These are phyloP conservation scores for Stagonosporopsis cucurbitacearum DNA, from an alignment of 2,329 filamentous ascomycete species.

Conservation along the genomic window DNA sequence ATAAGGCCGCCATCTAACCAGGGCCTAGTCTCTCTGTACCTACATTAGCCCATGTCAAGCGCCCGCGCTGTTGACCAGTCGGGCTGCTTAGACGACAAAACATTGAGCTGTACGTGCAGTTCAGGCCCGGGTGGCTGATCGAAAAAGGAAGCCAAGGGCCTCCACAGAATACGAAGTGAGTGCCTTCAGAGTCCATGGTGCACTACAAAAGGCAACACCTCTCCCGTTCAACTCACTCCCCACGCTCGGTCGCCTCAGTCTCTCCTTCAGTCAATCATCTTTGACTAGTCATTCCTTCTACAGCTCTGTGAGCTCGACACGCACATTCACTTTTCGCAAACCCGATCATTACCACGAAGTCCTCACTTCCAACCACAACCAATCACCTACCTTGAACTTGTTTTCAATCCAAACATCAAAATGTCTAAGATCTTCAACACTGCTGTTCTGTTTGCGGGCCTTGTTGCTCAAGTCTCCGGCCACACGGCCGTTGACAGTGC, in stretches of 20 bases:
- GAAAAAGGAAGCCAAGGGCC: slow-evolving; percentile 5
- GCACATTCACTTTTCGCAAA: slow-evolving; percentile 25
- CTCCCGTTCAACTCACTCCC: neutral
- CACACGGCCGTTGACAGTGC: slow-evolving; percentile 40
- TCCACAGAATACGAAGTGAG: slow-evolving; percentile 9
- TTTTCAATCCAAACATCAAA: slow-evolving; percentile 12
- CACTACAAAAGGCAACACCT: slow-evolving; percentile 14
- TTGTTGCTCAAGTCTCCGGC: slow-evolving; percentile 32
- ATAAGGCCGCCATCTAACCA: slow-evolving; percentile 9
- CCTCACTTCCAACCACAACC: slow-evolving; percentile 3
- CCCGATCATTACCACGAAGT: slow-evolving; percentile 6
- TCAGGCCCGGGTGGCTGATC: slow-evolving; percentile 16
- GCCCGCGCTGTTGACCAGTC: slow-evolving; percentile 11
- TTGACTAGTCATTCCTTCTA: slow-evolving; percentile 38
- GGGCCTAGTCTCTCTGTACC: slow-evolving; percentile 17
- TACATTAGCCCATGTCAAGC: slow-evolving; percentile 20
- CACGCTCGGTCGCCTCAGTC: slow-evolving; percentile 27
- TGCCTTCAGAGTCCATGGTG: neutral
- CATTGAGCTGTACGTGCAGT: slow-evolving; percentile 9
- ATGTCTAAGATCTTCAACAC: slow-evolving; percentile 41
- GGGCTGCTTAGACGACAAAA: slow-evolving; percentile 1
- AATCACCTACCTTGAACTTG: neutral
- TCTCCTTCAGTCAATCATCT: slow-evolving; percentile 33
- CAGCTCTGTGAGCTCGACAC: slow-evolving; percentile 42
- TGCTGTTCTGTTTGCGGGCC: slow-evolving; percentile 35